phyloP scores from a whole-genome alignment of 2,329 filamentous ascomycete genomes.

The Ophiostoma piceae region DNA sequence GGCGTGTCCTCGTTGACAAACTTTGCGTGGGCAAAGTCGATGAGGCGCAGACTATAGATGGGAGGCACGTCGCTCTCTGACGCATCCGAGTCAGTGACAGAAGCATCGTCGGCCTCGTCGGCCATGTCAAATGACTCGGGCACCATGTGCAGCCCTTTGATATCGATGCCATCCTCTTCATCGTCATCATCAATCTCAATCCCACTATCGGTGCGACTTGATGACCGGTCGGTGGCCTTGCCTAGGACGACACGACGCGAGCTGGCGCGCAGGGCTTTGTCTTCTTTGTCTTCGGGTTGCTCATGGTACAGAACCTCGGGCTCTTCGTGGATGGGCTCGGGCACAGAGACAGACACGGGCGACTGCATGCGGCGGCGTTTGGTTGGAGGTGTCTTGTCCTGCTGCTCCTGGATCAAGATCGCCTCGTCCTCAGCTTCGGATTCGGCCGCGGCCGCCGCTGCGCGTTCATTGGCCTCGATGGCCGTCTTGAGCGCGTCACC shows the following conservation, averaged over 20 bases:
- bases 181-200: constrained; percentile 47
- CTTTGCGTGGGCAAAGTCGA: constrained; percentile 91
- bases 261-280: background rate
- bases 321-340: background rate
- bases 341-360: background rate
- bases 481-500: constrained; percentile 49
- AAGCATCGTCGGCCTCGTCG: constrained; percentile 36
- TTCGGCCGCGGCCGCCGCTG: background rate
- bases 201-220: constrained; percentile 51
- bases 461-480: constrained; percentile 44
- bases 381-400: constrained; percentile 28
- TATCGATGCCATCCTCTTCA: constrained; percentile 35
- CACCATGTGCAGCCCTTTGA: background rate
- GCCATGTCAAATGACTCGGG: constrained; percentile 40
- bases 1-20: constrained; percentile 72
- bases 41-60: constrained; percentile 76
- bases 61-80: constrained; percentile 54
- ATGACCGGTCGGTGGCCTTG: constrained; percentile 32
- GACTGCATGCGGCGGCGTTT: constrained; percentile 36
- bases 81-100: constrained; percentile 27
- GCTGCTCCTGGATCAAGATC: background rate
- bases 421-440: background rate
- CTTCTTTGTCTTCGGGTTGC: background rate
- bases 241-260: constrained; percentile 19
- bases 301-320: background rate